Percentiles rank a stretch among this genome's conserved stretches.
Conservation (phyloP, 2,329 filamentous ascomycete genomes). For the Domatiomyces globalis region DNA sequence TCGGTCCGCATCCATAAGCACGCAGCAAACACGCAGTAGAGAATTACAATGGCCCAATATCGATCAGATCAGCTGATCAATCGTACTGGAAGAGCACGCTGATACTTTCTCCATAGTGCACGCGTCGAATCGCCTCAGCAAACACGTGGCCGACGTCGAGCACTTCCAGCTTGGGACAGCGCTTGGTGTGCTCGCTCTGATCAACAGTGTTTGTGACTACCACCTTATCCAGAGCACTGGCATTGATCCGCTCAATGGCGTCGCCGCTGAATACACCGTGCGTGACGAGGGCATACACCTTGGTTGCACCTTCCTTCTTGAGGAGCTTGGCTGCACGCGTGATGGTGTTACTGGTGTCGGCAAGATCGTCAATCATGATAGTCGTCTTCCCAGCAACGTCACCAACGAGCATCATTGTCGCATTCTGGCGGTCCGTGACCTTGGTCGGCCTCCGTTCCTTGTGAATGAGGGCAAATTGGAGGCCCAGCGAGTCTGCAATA, state of each 20-base stretch:
- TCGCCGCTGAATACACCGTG: constrained; percentile 93
- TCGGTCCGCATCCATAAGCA: no score
- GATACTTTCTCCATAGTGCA: constrained; percentile 96
- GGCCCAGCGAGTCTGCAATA: constrained; percentile 82
- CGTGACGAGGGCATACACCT: constrained; percentile 82
- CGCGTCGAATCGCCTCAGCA: constrained; percentile 83
- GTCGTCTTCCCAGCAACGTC: constrained; percentile 67
- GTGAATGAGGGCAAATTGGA: constrained; percentile 95
- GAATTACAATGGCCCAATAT: neutral
- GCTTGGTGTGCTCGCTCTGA: constrained; percentile 61
- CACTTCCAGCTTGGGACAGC: constrained; percentile 80
- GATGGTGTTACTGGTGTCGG: constrained; percentile 93
- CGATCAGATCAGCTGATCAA: constrained; percentile 23
- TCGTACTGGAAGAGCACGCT: constrained; percentile 85
- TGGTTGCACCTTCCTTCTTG: constrained; percentile 80
- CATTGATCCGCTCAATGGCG: constrained; percentile 86
- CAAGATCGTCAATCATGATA: constrained; percentile 86
- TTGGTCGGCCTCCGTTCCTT: constrained; percentile 89
- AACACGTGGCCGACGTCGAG: constrained; percentile 81
- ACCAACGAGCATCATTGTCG: constrained; percentile 88
- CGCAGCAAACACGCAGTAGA: no score
- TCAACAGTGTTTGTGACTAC: constrained; percentile 92
- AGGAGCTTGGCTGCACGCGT: constrained; percentile 91
- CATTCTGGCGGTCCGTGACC: constrained; percentile 66
- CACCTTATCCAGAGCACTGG: constrained; percentile 81